Conservation (phyloP, 768 basidiomycete species). For the Russula compacta region DNA sequence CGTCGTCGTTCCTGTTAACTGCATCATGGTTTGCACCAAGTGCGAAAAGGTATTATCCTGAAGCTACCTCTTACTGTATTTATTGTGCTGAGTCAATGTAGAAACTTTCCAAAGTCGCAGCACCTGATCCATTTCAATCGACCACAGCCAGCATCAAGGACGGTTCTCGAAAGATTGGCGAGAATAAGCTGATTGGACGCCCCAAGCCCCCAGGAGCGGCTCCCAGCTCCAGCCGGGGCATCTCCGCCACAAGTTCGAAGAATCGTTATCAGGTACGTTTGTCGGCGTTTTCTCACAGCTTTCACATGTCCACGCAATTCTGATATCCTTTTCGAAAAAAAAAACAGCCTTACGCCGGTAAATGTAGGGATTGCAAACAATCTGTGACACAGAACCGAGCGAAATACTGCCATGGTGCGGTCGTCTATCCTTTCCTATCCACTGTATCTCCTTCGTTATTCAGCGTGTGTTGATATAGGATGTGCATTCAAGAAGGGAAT, state of each 20-base stretch:
- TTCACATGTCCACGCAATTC: constrained; percentile 14
- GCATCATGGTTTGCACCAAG: constrained; percentile 76
- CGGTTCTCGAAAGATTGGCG: constrained; percentile 70
- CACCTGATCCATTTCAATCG: constrained; percentile 78
- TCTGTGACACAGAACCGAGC: constrained; percentile 77
- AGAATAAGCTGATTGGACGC: constrained; percentile 71
- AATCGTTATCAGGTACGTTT: constrained; percentile 64
- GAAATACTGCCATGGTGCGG: constrained; percentile 81
- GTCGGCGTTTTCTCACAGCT: background rate
- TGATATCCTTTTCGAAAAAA: constrained; percentile 11
- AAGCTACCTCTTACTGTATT: constrained; percentile 1
- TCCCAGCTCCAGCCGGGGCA: constrained; percentile 16
- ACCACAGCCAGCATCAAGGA: constrained; percentile 69
- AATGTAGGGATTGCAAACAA: constrained; percentile 84
- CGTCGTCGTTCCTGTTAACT: background rate
- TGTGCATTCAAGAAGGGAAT: constrained; percentile 84
- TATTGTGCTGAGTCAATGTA: constrained; percentile 28
- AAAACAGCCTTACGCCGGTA: constrained; percentile 69
- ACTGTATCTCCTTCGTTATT: background rate
- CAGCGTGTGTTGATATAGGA: constrained; percentile 35
- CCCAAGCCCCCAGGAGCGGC: constrained; percentile 28
- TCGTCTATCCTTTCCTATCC: constrained; percentile 7
- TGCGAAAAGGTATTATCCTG: constrained; percentile 51
- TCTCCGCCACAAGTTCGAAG: constrained; percentile 45
- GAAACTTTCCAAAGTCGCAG: constrained; percentile 89